These are phyloP conservation scores for Wickerhamomyces sp. DNA, from an alignment of 1,139 yeast species.

Conservation along the genomic window DNA sequence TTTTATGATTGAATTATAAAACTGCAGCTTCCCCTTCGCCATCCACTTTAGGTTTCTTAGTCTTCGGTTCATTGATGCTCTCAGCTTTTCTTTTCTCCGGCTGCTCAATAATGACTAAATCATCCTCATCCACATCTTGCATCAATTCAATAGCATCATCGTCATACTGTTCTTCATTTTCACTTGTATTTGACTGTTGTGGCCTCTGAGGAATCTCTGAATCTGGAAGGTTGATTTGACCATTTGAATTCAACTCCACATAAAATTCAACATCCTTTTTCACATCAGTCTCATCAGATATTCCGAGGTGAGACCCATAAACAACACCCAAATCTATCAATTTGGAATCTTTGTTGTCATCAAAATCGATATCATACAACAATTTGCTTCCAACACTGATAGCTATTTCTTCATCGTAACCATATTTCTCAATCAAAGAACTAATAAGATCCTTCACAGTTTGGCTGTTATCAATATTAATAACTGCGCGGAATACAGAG, in stretches of 20 bases:
- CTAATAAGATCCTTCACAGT: conserved; percentile 44
- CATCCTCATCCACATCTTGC: conserved; percentile 22
- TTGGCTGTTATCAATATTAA: conserved; percentile 30
- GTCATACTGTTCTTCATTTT: conserved; percentile 23
- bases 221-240: conserved; percentile 24
- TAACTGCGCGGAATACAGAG: conserved; percentile 52
- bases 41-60: conserved; percentile 19
- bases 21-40: conserved; percentile 10
- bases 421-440: conserved; percentile 41
- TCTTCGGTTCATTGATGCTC: conserved; percentile 12
- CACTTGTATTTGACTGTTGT: conserved; percentile 9
- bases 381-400: conserved; percentile 59
- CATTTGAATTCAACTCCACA: conserved; percentile 31
- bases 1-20: too few species aligned
- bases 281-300: conserved; percentile 75
- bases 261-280: conserved; percentile 69
- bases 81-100: conserved; percentile 25
- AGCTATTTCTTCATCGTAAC: conserved; percentile 63
- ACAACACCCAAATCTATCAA: conserved; percentile 53
- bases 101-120: conserved; percentile 14
- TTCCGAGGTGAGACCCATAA: conserved; percentile 56
- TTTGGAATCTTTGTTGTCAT: conserved; percentile 57
- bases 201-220: conserved; percentile 32
- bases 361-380: conserved; percentile 84
- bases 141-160: conserved; percentile 20